Base-by-base conservation (phyloP, 2,329 filamentous ascomycete species). In the Claviceps africana region DNA sequence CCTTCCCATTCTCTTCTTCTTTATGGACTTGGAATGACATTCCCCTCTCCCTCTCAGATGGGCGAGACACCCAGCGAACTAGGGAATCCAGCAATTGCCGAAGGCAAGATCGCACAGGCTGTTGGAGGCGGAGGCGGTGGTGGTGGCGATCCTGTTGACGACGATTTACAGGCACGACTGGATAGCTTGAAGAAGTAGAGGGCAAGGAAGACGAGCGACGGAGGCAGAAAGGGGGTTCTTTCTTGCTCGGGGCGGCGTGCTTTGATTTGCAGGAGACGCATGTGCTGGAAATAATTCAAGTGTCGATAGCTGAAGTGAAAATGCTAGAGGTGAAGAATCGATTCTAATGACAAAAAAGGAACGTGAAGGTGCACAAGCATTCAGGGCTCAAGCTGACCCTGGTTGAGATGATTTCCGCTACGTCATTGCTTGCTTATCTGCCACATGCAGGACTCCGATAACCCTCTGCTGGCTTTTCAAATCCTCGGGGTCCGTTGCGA, bases 131-230 rank as follows among this genome's bases (percentile, higher is more conserved):
- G 72, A 5, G 69, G 69, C 4, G 39, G 39, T 11, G 43, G 42
- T 6, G 61, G 61, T 15, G 65, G 65, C 13, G 82, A 82, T 60
- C 73, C 79, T 5, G 83, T 81, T n/a, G 90, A 96, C 62, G 88
- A 96, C 63, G 93, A 96, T 65, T 79, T 98, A 28, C 90, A 97
- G 72, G 91, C 93, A 57, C 82, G 93, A 54, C 77, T 98, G 50
- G 88, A 97, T 66, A 95, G 90, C 67, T 72, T 97, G 58, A 78
- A 86, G 63, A 75, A 76, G 66, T 80, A 44, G 43, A 17, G 19
- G 7, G 31, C n/a, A 47, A 9, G 22, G 31, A 19, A 35, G 58
- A 79, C 17, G 42, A 30, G 5, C 39, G 22, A 47, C 10, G 25
- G 44, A 25, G 25, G 10, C n/a, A 22, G 30, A 17, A n/a, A 50